A percentile compares a stretch with the other conserved stretches of the same genome.
phyloP scores from a whole-genome alignment of 306 rosid species.

The Vigna hirtella region DNA sequence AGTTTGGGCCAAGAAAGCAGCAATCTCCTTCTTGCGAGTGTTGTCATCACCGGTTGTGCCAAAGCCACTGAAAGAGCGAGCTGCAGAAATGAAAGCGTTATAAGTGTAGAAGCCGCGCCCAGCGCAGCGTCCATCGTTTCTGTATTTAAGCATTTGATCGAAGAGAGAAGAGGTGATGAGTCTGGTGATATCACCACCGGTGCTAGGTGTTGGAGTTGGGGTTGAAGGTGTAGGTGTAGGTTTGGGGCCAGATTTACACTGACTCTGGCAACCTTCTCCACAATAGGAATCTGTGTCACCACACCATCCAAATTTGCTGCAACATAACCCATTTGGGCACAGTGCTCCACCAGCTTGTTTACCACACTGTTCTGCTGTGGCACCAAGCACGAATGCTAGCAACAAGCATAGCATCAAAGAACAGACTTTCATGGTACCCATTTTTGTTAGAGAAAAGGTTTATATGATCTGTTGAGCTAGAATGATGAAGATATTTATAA shows the following conservation, averaged over 20 bases:
- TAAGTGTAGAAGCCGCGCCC: conserved; percentile 61
- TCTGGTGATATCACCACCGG: conserved; percentile 33
- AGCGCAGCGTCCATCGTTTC: conserved; percentile 54
- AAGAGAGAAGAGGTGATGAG: conserved; percentile 43
- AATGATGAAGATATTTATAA: conserved; percentile 30
- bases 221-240: neutral
- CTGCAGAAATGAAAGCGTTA: conserved; percentile 62
- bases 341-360: conserved; percentile 55
- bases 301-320: conserved; percentile 60
- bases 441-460: neutral
- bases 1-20: conserved; percentile 82
- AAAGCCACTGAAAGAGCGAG: conserved; percentile 53
- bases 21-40: conserved; percentile 62
- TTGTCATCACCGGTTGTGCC: conserved; percentile 63
- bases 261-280: conserved; percentile 55
- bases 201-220: conserved; percentile 10
- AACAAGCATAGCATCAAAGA: neutral
- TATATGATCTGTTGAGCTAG: neutral
- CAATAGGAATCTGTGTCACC: conserved; percentile 48
- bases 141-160: conserved; percentile 57
- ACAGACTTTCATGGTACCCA: conserved; percentile 34
- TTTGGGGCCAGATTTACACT: conserved; percentile 37
- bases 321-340: conserved; percentile 56
- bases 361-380: conserved; percentile 59
- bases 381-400: neutral